Conservation (phyloP, 768 basidiomycete genomes). For the Baorangia bicolor region DNA sequence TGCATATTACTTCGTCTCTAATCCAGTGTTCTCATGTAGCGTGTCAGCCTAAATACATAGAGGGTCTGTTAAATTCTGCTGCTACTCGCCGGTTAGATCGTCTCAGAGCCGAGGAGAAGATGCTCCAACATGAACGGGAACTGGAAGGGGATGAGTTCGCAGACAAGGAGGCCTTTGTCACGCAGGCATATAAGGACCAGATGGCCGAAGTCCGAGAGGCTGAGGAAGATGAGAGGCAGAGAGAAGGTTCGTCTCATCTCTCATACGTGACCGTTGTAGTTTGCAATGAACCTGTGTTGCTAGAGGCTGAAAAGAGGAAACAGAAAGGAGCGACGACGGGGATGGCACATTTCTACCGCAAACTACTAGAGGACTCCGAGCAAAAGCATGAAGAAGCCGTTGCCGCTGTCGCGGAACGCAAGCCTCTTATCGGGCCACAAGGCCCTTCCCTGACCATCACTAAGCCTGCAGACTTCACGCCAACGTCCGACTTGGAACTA, state of each 20-base stretch:
- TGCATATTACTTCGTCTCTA: slow-evolving; percentile 1
- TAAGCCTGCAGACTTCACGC: slow-evolving; percentile 63
- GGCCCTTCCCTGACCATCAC: slow-evolving; percentile 67
- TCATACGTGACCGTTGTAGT: background rate
- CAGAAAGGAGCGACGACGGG: slow-evolving; percentile 64
- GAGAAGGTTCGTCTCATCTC: slow-evolving; percentile 66
- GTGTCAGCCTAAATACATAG: slow-evolving; percentile 88
- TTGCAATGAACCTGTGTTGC: background rate
- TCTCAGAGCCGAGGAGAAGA: slow-evolving; percentile 94
- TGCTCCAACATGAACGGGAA: slow-evolving; percentile 92
- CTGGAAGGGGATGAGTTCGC: slow-evolving; percentile 89
- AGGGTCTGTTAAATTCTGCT: slow-evolving; percentile 72
- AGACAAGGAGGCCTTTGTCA: slow-evolving; percentile 97
- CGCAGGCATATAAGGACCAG: slow-evolving; percentile 95
- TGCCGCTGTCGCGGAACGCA: slow-evolving; percentile 58
- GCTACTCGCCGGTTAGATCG: slow-evolving; percentile 87
- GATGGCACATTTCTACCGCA: slow-evolving; percentile 83
- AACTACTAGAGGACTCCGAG: slow-evolving; percentile 75
- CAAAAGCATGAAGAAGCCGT: slow-evolving; percentile 85
- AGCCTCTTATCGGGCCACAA: slow-evolving; percentile 60
- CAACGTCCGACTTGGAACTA: slow-evolving; percentile 71
- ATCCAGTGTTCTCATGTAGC: slow-evolving; percentile 10
- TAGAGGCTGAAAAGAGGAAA: slow-evolving; percentile 58
- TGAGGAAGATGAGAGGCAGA: slow-evolving; percentile 87
- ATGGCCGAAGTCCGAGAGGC: slow-evolving; percentile 88